Evolutionary conservation across 257 asterid species (phyloP).

Genomic region (Linderniella brevidens): DNA sequence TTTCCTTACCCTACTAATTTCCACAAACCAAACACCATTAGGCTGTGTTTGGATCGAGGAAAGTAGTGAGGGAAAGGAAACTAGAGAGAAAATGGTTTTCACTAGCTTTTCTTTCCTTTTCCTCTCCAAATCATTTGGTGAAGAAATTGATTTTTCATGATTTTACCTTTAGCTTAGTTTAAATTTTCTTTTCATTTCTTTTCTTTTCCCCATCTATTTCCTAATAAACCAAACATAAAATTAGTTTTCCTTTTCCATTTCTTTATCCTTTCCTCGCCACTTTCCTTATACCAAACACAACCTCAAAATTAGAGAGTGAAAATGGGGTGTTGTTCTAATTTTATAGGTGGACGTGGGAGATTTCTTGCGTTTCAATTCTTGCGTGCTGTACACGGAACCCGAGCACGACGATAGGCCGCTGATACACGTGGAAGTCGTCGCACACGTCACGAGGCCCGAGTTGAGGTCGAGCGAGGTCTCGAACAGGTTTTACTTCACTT

Average conservation of each 20-base stretch:
- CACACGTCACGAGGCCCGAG: conserved; percentile 94
- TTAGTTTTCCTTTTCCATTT: too few relatives aligned
- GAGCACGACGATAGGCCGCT: conserved; percentile 56
- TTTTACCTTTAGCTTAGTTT: not conserved
- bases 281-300: too few relatives aligned
- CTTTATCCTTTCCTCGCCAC: too few relatives aligned
- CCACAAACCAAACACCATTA: too few relatives aligned
- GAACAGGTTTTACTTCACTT: conserved; percentile 70
- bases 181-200: conserved; percentile 1
- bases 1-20: too few relatives aligned
- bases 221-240: too few relatives aligned
- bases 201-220: too few relatives aligned
- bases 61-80: too few relatives aligned
- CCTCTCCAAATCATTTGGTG: not conserved
- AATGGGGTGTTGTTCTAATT: not conserved
- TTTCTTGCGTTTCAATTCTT: conserved; percentile 80
- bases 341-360: conserved; percentile 95
- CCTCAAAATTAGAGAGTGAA: too few relatives aligned
- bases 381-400: conserved; percentile 67
- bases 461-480: conserved; percentile 93
- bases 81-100: too few relatives aligned
- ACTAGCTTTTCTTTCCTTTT: too few relatives aligned
- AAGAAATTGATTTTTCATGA: not conserved
- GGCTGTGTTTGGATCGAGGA: too few relatives aligned
- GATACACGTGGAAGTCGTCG: conserved; percentile 76